Evolutionary conservation across 192 early-diverging fungal genomes (phyloP), one percentile per base, ranked within the genome.

Genomic region (Coemansia sp.): DNA sequence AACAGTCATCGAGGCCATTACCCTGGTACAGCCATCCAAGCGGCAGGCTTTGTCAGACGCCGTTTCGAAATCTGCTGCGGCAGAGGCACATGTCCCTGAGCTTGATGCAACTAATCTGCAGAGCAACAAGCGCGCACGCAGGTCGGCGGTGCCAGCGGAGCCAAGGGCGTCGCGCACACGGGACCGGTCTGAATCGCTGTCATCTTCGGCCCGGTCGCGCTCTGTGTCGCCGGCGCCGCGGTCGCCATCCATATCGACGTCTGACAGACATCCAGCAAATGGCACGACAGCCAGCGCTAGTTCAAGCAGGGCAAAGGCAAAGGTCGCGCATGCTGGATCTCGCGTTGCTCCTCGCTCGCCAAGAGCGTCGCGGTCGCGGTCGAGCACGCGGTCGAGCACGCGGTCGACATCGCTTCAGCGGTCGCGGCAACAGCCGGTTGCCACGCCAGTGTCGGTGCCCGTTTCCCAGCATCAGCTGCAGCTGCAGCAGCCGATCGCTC

Each of bases 1-100:
- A 20, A 55, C 48, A 6, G 69, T 68, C 18, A 64, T 72, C 36
- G 75, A 77, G 32, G 75, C 61, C 11, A 66, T 71, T 35, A 7
- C 64, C 0, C 20, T 49, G 10, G 18, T 46, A 29, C 8, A 62
- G 8, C 22, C 53, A 0, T 30, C 22, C 25, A 77, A 68, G 55
- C 69, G 68, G 47, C 54, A n/a, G 23, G 30, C 30, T 32, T 8
- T 32, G 30, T 32, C 30, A 32, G 30, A 32, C 30, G 8, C 30
- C 4, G 30, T 3, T 3, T 32, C 30, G 4, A 3, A 8, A 8
- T 32, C 30, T 32, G 30, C 30, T 6, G 8, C 30, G 8, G 22
- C 49, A 10, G 34, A 36, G 28, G 47, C 25, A 8, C 30, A 32
- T 8, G 30, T 32, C 30, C 30, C 30, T 32, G 30, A 32, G 8